Conservation (phyloP, 352 stramenopile genomes). For the Globisporangium sylvaticum region DNA sequence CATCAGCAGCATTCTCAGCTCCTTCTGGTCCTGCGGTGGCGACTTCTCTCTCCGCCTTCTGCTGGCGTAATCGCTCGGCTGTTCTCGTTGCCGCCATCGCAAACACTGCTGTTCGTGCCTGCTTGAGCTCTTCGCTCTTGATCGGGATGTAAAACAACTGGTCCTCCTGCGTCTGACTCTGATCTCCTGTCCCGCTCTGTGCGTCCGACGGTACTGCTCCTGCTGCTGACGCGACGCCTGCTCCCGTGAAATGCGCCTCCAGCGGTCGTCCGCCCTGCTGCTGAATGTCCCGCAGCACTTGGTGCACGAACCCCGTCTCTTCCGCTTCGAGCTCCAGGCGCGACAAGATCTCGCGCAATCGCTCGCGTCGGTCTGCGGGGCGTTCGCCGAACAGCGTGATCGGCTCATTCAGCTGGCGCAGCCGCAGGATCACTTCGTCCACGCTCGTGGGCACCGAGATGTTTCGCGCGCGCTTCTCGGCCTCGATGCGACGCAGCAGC, state of each 20-base stretch:
- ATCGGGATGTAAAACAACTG: conserved; percentile 86
- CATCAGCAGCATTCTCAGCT: conserved; percentile 40
- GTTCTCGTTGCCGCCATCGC: conserved; percentile 70
- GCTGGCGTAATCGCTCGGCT: conserved; percentile 47
- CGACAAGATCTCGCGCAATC: conserved; percentile 89
- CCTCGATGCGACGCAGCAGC: conserved; percentile 85
- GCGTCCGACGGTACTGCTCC: conserved; percentile 7
- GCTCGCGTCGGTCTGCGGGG: conserved; percentile 91
- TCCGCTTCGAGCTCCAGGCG: conserved; percentile 69
- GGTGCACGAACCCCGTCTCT: conserved; percentile 55
- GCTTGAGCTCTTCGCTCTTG: conserved; percentile 78
- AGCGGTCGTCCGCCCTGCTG: conserved; percentile 25
- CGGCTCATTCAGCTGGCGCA: conserved; percentile 90
- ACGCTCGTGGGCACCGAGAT: conserved; percentile 93
- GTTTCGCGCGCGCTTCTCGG: conserved; percentile 85
- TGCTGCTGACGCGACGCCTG: neutral
- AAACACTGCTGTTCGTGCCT: conserved; percentile 76
- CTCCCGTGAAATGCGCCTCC: conserved; percentile 15
- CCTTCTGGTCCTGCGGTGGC: conserved; percentile 2
- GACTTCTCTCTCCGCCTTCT: conserved; percentile 38
- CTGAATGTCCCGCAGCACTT: conserved; percentile 53
- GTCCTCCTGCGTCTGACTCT: conserved; percentile 37
- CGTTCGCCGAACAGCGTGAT: conserved; percentile 96
- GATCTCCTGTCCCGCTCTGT: neutral
- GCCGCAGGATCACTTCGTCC: conserved; percentile 85